Percentiles rank a stretch among this genome's conserved stretches.
phyloP scores from a whole-genome alignment of 495 filamentous ascomycete species.

The Penicillium taxi region DNA sequence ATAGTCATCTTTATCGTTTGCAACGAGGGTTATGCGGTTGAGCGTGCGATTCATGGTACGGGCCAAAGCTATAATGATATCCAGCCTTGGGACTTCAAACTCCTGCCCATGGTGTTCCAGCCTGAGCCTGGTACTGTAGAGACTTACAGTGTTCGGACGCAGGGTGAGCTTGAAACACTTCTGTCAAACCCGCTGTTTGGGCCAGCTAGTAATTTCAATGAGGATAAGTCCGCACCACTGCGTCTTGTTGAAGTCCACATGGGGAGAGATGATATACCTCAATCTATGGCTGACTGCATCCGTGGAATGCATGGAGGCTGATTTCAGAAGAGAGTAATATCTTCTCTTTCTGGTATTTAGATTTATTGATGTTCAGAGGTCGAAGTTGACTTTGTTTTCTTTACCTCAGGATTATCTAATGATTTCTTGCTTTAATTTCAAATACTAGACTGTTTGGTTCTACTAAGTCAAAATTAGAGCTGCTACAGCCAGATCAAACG shows the following conservation, averaged over 20 bases:
- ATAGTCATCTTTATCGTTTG: constrained; percentile 68
- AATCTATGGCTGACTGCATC: background rate
- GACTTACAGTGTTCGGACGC: constrained; percentile 6
- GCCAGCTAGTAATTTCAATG: constrained; percentile 2
- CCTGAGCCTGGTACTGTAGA: constrained; percentile 1
- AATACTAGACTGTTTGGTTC: too few relatives aligned
- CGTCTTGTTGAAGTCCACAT: constrained; percentile 13
- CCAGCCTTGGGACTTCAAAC: constrained; percentile 39
- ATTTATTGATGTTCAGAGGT: too few relatives aligned
- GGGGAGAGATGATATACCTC: constrained; percentile 6
- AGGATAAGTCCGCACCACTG: constrained; percentile 1
- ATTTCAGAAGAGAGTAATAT: too few relatives aligned
- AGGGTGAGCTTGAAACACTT: constrained; percentile 4
- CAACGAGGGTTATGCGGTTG: constrained; percentile 67
- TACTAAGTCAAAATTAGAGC: too few relatives aligned
- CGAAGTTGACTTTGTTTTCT: too few relatives aligned
- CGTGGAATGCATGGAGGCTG: background rate
- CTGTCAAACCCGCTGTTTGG: constrained; percentile 7
- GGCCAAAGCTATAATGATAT: constrained; percentile 62
- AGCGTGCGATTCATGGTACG: constrained; percentile 63
- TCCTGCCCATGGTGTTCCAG: constrained; percentile 5
- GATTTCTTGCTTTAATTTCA: too few relatives aligned
- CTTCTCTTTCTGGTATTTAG: too few relatives aligned
- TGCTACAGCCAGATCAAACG: too few relatives aligned
- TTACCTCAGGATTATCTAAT: too few relatives aligned